Evolutionary conservation across 2,329 filamentous ascomycete genomes (phyloP), one percentile per base, ranked within the genome.

Genomic region (Ophiostoma sp.): DNA sequence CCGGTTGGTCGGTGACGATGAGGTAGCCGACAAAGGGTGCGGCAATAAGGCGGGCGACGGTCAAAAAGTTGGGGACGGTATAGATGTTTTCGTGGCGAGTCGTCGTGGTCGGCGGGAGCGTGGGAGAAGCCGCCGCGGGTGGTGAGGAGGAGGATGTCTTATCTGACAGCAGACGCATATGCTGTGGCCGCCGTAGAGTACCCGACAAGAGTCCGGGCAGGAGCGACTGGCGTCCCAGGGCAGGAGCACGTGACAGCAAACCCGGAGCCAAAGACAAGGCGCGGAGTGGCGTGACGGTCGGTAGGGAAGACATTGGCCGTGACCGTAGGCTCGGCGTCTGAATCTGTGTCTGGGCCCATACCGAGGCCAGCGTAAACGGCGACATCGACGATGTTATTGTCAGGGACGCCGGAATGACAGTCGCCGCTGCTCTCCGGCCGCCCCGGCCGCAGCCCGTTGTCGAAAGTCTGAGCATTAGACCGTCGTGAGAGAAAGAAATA

Each of bases 1-100:
- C 86, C 80, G 97, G 92, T 59, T 94, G 88, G 80, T 96, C 92
- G 77, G 97, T 89, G 2, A 98, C 86, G 73, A 99, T 91, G 28
- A 96, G 89, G 80, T 97, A 98, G 72, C 95, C 96, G 64, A 98
- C 90, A 39, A 92, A 86, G 0, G 96, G 96, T 0, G 96, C 93
- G 1, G 93, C 92, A 69, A 93, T 80, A 52, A 99, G 89, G 2
- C 96, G 92, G 1, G 94, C 93, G 77, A 95, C 91, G 1, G 96
- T 99, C 71, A 99, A 87, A 75, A 97, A 86, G 80, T 99, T 99
- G 55, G 96, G 96, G n/a, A 99, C 80, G 48, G 94, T 99, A 84
- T 97, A 98, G 79, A 99, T 97, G 80, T 99, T 94, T 83, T 99
- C 96, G 80, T 91, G 93, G 9, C 31, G 39, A 3, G 72, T 59